Percentiles rank a stretch among this genome's conserved stretches.
phyloP scores from a whole-genome alignment of 768 basidiomycete genomes.

The Podaxis mareebaensis region DNA sequence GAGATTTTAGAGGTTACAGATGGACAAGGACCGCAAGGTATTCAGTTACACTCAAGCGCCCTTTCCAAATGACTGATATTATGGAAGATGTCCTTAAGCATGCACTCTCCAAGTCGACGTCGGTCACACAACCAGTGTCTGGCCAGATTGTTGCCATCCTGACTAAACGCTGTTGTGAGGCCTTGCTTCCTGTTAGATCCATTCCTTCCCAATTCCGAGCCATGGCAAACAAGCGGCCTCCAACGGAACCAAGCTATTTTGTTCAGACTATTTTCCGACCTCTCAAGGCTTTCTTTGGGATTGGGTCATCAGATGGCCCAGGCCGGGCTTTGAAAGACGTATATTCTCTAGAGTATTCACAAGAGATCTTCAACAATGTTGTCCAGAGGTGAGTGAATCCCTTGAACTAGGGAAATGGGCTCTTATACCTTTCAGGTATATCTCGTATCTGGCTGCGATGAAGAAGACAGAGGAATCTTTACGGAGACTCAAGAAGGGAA shows the following conservation, averaged over 20 bases:
- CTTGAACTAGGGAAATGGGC: neutral
- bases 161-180: constrained; percentile 80
- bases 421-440: constrained; percentile 54
- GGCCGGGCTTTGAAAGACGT: constrained; percentile 60
- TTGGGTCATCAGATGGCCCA: constrained; percentile 55
- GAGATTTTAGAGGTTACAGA: constrained; percentile 29
- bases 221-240: constrained; percentile 70
- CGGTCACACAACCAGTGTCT: constrained; percentile 58
- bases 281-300: constrained; percentile 70
- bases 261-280: constrained; percentile 81
- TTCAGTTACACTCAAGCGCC: neutral
- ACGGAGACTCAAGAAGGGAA: constrained; percentile 83
- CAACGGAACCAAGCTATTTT: constrained; percentile 85
- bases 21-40: constrained; percentile 51
- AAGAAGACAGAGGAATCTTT: constrained; percentile 93
- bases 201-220: constrained; percentile 92
- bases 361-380: constrained; percentile 71
- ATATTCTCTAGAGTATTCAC: constrained; percentile 50
- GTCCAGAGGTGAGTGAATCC: constrained; percentile 53
- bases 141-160: constrained; percentile 70
- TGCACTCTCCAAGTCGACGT: constrained; percentile 47
- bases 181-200: constrained; percentile 79
- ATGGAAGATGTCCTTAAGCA: constrained; percentile 55
- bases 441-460: constrained; percentile 76
- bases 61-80: constrained; percentile 7